Evolutionary conservation across 1,284 basidiomycete species (phyloP), one percentile per base, ranked within the genome.

Genomic region (Cerrena zonata): DNA sequence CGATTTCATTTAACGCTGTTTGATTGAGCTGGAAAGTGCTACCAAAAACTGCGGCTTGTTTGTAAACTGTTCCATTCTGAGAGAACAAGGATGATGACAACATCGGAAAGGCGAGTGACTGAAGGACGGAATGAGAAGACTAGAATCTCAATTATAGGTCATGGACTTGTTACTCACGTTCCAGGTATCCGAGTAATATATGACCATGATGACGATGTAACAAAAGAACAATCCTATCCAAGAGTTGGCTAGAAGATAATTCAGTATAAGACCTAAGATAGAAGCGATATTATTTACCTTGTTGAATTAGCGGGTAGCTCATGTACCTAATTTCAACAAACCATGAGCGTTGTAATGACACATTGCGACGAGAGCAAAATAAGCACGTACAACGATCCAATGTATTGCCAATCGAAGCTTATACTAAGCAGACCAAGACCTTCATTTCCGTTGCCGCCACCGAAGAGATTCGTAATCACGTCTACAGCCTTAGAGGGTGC

Each of bases 351-450:
- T n/a, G n/a, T n/a, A n/a, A n/a, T n/a, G n/a, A n/a, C n/a, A 39
- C 25, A 30, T 27, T 19, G 26, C 37, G 18, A 26, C 27, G 15
- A 24, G 27, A 42, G 24, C 0, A 15, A n/a, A 40, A 15, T 22
- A 21, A 50, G 53, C 56, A 72, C 77, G 58, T 69, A 83, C 65
- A 51, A 53, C 2, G 82, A 80, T 2, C 74, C 76, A 55, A 83
- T 80, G 58, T 80, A 80, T 54, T 81, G 79, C 80, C 80, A 83
- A 58, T 84, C 82, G 22, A 82, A 74, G 5, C 75, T 77, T 23
- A 82, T 51, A 34, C 74, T 76, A 44, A 79, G 59, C 26, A 86
- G 58, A 0, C 82, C 82, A 30, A 83, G 66, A 1, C 84, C 83
- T 62, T 85, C 83, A 61, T 85, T 86, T 42, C 74, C 79, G 51